These are phyloP conservation scores for Clonostachys sp. DNA, from an alignment of 2,329 filamentous ascomycete species.

Conservation along the genomic window DNA sequence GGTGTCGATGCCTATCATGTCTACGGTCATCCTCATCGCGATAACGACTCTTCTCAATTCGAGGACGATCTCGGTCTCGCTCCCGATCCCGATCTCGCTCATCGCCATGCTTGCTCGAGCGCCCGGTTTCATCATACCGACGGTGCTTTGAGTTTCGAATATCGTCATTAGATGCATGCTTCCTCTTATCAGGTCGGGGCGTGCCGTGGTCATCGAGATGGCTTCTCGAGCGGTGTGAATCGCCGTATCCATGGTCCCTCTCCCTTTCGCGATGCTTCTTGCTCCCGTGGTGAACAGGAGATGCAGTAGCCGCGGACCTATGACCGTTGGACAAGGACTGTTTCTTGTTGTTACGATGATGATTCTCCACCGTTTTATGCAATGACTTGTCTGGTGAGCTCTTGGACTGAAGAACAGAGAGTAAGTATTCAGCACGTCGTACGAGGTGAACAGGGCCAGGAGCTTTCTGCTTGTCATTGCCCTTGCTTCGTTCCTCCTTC, in stretches of 20 bases:
- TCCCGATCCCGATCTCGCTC: conserved; percentile 23
- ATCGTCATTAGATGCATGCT: conserved; percentile 48
- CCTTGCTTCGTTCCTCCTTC: conserved; percentile 84
- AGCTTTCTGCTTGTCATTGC: conserved; percentile 76
- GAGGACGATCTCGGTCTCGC: conserved; percentile 21
- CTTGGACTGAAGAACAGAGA: conserved; percentile 87
- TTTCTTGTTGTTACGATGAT: conserved; percentile 93
- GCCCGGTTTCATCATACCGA: conserved; percentile 31
- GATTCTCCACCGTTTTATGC: conserved; percentile 81
- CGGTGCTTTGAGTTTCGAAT: conserved; percentile 36
- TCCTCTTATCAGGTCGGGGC: conserved; percentile 55
- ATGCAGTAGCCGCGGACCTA: conserved; percentile 63
- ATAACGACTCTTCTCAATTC: conserved; percentile 10
- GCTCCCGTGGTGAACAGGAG: conserved; percentile 54
- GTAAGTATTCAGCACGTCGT: conserved; percentile 86
- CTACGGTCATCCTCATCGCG: conserved; percentile 15
- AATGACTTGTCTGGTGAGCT: conserved; percentile 73
- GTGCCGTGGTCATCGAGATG: conserved; percentile 45
- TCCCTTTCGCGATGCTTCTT: conserved; percentile 44
- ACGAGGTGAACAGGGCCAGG: conserved; percentile 97
- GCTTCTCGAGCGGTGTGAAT: conserved; percentile 38
- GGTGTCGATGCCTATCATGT: conserved; percentile 25
- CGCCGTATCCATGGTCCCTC: conserved; percentile 39
- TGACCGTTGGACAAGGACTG: conserved; percentile 50
- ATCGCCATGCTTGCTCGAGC: conserved; percentile 26